These are phyloP conservation scores for Candida nitratophila DNA, from an alignment of 805 yeast genomes.

Conservation along the genomic window DNA sequence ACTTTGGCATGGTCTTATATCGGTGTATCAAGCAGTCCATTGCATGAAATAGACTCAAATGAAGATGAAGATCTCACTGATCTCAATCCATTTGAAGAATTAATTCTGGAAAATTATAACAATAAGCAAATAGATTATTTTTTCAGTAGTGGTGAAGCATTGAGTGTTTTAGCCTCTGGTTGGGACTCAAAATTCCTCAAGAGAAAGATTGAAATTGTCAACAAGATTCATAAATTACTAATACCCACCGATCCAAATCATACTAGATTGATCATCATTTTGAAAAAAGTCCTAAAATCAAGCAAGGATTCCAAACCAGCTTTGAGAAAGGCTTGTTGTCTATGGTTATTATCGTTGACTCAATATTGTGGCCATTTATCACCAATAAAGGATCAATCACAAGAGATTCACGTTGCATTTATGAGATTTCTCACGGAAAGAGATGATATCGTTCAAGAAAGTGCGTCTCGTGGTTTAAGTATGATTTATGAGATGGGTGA, in stretches of 20 bases:
- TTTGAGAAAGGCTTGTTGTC: constrained; percentile 67
- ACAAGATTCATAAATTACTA: constrained; percentile 4
- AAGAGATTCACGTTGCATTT: constrained; percentile 66
- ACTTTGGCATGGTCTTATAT: constrained; percentile 50
- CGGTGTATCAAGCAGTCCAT: constrained; percentile 28
- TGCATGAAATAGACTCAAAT: constrained; percentile 18
- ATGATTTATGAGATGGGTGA: constrained; percentile 76
- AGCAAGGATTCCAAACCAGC: constrained; percentile 66
- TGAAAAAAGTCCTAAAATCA: constrained; percentile 43
- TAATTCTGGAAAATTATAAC: constrained; percentile 47
- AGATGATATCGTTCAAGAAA: constrained; percentile 86
- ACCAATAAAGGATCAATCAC: constrained; percentile 33
- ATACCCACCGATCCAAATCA: constrained; percentile 6
- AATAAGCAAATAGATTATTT: constrained; percentile 64
- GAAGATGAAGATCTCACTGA: neutral
- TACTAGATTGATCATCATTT: constrained; percentile 23
- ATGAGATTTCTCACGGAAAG: constrained; percentile 72
- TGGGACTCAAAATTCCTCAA: constrained; percentile 58
- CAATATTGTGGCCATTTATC: constrained; percentile 59
- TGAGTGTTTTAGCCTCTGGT: constrained; percentile 64
- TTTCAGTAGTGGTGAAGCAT: constrained; percentile 80
- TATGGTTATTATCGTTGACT: constrained; percentile 77
- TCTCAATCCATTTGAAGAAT: constrained; percentile 29
- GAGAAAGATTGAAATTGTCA: constrained; percentile 49
- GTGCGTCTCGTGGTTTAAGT: constrained; percentile 85